These are phyloP conservation scores for Tephrocybe rancida DNA, from an alignment of 768 basidiomycete species.

Conservation along the genomic window DNA sequence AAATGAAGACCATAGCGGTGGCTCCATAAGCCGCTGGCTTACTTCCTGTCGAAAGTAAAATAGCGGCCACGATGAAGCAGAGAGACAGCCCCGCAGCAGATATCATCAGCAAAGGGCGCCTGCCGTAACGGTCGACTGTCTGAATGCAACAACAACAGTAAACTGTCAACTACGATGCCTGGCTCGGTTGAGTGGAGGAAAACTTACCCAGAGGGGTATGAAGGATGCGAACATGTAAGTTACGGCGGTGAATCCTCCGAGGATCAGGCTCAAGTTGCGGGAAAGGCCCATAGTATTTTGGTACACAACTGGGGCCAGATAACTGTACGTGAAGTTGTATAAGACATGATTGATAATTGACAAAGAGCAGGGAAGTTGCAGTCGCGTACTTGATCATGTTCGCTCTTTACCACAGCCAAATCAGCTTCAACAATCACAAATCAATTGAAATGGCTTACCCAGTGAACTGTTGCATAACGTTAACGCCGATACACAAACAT, in stretches of 20 bases:
- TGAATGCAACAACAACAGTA: slow-evolving; percentile 7
- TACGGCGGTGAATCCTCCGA: slow-evolving; percentile 39
- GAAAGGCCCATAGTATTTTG: slow-evolving; percentile 44
- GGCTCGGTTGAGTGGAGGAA: too few relatives aligned
- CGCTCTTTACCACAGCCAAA: slow-evolving; percentile 18
- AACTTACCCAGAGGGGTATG: slow-evolving; percentile 36
- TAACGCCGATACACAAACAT: slow-evolving; percentile 38
- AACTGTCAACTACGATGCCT: too few relatives aligned
- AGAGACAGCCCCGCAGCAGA: slow-evolving; percentile 37
- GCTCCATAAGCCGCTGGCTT: slow-evolving; percentile 36
- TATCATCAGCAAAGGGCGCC: slow-evolving; percentile 38
- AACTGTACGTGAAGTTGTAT: too few relatives aligned
- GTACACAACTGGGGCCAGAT: slow-evolving; percentile 41
- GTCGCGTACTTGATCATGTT: slow-evolving; percentile 40
- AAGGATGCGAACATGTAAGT: slow-evolving; percentile 44
- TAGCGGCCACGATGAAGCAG: slow-evolving; percentile 37
- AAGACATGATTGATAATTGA: neutral
- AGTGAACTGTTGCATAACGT: slow-evolving; percentile 46
- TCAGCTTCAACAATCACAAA: too few relatives aligned
- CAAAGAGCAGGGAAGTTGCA: neutral
- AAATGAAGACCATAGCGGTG: slow-evolving; percentile 41
- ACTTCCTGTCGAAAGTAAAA: slow-evolving; percentile 35
- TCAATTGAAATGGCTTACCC: slow-evolving; percentile 23
- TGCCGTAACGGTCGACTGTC: slow-evolving; percentile 42
- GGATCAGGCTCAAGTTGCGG: slow-evolving; percentile 39